phyloP scores from a whole-genome alignment of 140 eudicot species.

The Flaveria floridana region DNA sequence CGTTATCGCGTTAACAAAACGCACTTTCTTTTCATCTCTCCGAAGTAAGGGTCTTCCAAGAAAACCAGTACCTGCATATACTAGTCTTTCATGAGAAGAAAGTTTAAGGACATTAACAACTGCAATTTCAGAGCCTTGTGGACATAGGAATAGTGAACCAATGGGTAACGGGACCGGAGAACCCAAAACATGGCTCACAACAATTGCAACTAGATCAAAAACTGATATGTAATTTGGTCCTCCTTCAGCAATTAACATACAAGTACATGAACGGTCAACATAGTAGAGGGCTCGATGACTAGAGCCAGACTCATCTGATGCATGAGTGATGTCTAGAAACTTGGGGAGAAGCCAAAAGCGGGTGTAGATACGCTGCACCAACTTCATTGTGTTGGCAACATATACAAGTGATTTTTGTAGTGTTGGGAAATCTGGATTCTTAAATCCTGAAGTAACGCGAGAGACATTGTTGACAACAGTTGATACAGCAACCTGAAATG shows the following conservation, averaged over 20 bases:
- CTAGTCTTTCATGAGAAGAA: slow-evolving; percentile 40
- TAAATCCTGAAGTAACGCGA: too few relatives aligned
- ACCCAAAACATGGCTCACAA: slow-evolving; percentile 65
- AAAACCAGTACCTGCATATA: slow-evolving; percentile 24
- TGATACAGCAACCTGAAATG: too few relatives aligned
- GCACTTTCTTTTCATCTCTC: slow-evolving; percentile 68
- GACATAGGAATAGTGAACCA: slow-evolving; percentile 60
- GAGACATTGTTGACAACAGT: too few relatives aligned
- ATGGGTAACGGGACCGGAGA: slow-evolving; percentile 65
- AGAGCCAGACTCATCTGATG: slow-evolving; percentile 35
- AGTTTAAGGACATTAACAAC: slow-evolving; percentile 48
- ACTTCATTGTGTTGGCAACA: slow-evolving; percentile 56
- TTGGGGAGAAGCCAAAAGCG: slow-evolving; percentile 61
- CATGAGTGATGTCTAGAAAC: slow-evolving; percentile 58
- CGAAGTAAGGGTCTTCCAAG: slow-evolving; percentile 70
- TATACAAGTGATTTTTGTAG: too few relatives aligned
- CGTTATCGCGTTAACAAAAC: slow-evolving; percentile 36
- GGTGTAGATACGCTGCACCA: slow-evolving; percentile 58
- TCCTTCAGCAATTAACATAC: not conserved
- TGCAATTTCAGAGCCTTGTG: slow-evolving; percentile 44
- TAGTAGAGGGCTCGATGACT: too few relatives aligned
- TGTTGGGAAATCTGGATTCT: too few relatives aligned
- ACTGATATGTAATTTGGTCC: slow-evolving; percentile 70
- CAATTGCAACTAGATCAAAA: slow-evolving; percentile 53
- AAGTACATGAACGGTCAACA: too few relatives aligned